Conservation (phyloP, 495 filamentous ascomycete genomes). For the Rhizodiscina lignyota region DNA sequence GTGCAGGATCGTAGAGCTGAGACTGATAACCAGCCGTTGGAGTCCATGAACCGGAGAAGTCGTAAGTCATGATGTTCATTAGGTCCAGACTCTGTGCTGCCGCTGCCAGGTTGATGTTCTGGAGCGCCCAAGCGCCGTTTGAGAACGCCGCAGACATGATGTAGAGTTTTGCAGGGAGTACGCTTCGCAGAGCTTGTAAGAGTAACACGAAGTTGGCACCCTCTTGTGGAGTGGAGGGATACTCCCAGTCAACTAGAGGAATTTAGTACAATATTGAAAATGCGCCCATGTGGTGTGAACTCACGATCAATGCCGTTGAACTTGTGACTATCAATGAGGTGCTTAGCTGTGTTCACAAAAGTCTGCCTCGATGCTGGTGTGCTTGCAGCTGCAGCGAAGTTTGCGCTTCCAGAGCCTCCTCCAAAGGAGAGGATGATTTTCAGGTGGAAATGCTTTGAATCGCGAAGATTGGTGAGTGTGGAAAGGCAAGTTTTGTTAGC, state of each 20-base stretch:
- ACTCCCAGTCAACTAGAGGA: constrained; percentile 76
- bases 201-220: constrained; percentile 60
- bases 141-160: constrained; percentile 68
- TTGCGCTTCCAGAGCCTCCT: constrained; percentile 53
- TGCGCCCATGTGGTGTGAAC: constrained; percentile 6
- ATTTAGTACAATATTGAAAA: neutral
- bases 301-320: constrained; percentile 80
- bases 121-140: constrained; percentile 55
- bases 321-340: constrained; percentile 54
- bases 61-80: constrained; percentile 74
- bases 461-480: constrained; percentile 45
- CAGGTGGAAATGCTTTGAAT: constrained; percentile 69
- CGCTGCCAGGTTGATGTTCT: constrained; percentile 54
- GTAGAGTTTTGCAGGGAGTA: constrained; percentile 58
- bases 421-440: constrained; percentile 77
- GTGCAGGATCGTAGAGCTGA: constrained; percentile 30
- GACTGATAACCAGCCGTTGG: constrained; percentile 57
- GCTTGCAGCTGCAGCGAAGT: constrained; percentile 55
- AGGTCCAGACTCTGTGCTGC: constrained; percentile 55
- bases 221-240: constrained; percentile 51
- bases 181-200: constrained; percentile 48
- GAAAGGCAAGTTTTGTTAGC: neutral
- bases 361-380: constrained; percentile 41
- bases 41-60: constrained; percentile 73
- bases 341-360: constrained; percentile 56